Percentiles rank a stretch among this genome's conserved stretches.
phyloP scores from a whole-genome alignment of 2,329 filamentous ascomycete genomes.

The Arthroderma sp. region DNA sequence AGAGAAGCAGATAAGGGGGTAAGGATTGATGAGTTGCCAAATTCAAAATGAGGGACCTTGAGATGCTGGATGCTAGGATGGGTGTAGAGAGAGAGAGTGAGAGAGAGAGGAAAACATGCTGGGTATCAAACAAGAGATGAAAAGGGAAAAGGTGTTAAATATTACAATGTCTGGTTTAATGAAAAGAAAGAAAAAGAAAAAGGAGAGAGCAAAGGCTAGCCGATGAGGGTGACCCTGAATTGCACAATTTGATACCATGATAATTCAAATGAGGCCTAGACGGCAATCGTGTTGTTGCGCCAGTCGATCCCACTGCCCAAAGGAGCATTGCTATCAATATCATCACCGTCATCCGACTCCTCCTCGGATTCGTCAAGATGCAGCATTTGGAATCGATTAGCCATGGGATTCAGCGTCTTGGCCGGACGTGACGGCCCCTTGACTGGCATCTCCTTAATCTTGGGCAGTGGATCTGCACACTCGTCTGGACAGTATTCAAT shows the following conservation, averaged over 20 bases:
- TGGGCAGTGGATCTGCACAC: slow-evolving; percentile 50
- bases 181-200: background rate
- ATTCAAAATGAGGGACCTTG: background rate
- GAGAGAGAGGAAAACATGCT: background rate
- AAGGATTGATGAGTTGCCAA: background rate
- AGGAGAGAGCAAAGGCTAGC: background rate
- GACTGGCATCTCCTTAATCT: slow-evolving; percentile 22
- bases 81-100: background rate
- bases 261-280: slow-evolving; percentile 4
- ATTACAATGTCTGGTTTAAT: background rate
- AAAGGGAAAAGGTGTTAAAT: background rate
- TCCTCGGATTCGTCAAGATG: slow-evolving; percentile 39
- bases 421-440: slow-evolving; percentile 23
- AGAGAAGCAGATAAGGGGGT: background rate
- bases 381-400: slow-evolving; percentile 54
- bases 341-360: slow-evolving; percentile 22
- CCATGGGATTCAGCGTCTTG: slow-evolving; percentile 29
- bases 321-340: slow-evolving; percentile 12
- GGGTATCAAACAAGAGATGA: slow-evolving; percentile 2
- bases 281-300: slow-evolving; percentile 13
- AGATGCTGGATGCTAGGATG: background rate
- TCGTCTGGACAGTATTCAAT: slow-evolving; percentile 64
- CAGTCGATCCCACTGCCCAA: slow-evolving; percentile 15
- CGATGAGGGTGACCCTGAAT: background rate
- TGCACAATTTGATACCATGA: background rate